A percentile compares a stretch with the other conserved stretches of the same genome.
Conservation (phyloP, 768 basidiomycete species). For the Tricholoma flavovirens region DNA sequence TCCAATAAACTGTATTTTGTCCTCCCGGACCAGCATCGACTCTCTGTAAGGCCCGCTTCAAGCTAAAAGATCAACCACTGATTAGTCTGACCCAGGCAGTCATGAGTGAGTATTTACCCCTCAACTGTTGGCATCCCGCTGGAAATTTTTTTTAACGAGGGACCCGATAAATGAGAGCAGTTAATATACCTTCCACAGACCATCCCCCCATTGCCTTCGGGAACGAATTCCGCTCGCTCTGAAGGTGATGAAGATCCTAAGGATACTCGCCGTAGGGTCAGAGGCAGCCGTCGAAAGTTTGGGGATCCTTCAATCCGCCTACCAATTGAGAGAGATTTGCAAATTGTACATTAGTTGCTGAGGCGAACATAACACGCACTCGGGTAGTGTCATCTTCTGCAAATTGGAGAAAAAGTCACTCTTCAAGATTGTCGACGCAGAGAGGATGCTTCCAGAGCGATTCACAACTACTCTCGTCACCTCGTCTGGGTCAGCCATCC, state of each 20-base stretch:
- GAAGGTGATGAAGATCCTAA: slow-evolving; percentile 23
- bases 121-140: slow-evolving; percentile 95
- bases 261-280: slow-evolving; percentile 42
- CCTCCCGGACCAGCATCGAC: slow-evolving; percentile 83
- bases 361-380: slow-evolving; percentile 45
- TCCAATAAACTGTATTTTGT: slow-evolving; percentile 78
- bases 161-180: not conserved
- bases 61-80: slow-evolving; percentile 33
- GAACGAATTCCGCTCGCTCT: slow-evolving; percentile 31
- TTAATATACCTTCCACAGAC: slow-evolving; percentile 67
- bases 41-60: slow-evolving; percentile 70
- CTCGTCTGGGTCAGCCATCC: slow-evolving; percentile 84
- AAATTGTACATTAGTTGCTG: too few relatives aligned
- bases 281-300: slow-evolving; percentile 82
- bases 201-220: slow-evolving; percentile 48
- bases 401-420: slow-evolving; percentile 91
- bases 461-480: slow-evolving; percentile 81
- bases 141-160: slow-evolving; percentile 11
- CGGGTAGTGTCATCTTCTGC: slow-evolving; percentile 95
- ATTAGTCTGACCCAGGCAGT: not conserved
- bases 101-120: slow-evolving; percentile 42
- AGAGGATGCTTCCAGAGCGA: slow-evolving; percentile 80
- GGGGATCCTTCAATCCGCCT: slow-evolving; percentile 91
- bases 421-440: slow-evolving; percentile 90
- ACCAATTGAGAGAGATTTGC: not conserved